A percentile compares a stretch with the other conserved stretches of the same genome.
Evolutionary conservation across 306 rosid species (phyloP).

Genomic region (Cucumis cinereus): DNA sequence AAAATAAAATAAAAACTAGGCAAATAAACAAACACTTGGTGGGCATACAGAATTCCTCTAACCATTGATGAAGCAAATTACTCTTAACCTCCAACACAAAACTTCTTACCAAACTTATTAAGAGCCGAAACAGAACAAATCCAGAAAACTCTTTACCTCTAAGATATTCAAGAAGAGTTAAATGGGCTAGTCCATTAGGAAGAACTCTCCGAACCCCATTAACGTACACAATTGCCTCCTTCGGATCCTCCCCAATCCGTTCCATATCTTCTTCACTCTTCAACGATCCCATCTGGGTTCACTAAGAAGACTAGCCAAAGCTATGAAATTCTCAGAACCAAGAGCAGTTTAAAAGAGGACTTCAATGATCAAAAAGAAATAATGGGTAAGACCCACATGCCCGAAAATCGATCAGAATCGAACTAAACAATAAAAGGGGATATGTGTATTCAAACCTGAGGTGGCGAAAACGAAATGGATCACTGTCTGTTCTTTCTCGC

Average conservation of each 20-base stretch:
- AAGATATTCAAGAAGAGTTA: conserved; percentile 83
- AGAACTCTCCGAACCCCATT: conserved; percentile 62
- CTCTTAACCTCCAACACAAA: background rate
- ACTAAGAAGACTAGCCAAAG: background rate
- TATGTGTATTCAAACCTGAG: background rate
- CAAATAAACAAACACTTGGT: background rate
- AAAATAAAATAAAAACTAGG: no score
- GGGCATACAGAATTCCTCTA: background rate
- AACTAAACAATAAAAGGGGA: background rate
- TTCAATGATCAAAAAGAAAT: background rate
- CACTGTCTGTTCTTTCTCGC: background rate
- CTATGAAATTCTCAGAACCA: background rate
- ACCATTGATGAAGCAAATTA: background rate
- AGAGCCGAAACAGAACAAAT: background rate
- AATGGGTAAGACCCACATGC: background rate
- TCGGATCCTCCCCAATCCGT: conserved; percentile 19
- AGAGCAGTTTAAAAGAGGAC: background rate
- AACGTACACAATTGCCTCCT: conserved; percentile 45
- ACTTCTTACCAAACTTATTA: background rate
- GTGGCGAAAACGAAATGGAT: background rate
- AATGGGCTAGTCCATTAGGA: conserved; percentile 76
- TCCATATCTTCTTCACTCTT: conserved; percentile 27
- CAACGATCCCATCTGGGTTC: conserved; percentile 56
- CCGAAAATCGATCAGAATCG: background rate
- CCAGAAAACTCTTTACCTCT: conserved; percentile 39